These are phyloP conservation scores for Trichoderma sp. DNA, from an alignment of 2,329 filamentous ascomycete species.

Conservation along the genomic window DNA sequence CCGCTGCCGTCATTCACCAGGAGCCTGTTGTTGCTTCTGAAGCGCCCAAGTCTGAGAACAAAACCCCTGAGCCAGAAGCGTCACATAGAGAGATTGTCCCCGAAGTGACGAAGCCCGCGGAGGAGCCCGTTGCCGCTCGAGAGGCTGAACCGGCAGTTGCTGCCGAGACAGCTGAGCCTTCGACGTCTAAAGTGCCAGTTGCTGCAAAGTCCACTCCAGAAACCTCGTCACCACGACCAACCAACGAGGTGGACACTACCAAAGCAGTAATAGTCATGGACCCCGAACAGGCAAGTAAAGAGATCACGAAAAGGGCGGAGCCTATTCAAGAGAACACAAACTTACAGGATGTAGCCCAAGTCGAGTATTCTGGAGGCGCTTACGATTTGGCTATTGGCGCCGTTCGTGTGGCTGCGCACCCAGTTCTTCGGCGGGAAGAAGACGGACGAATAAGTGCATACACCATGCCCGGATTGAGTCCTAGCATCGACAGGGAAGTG, in stretches of 20 bases:
- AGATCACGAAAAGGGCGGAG: constrained; percentile 24
- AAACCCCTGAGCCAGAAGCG: constrained; percentile 10
- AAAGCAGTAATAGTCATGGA: constrained; percentile 16
- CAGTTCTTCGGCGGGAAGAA: constrained; percentile 24
- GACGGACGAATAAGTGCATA: constrained; percentile 20
- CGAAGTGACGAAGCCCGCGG: constrained; percentile 15
- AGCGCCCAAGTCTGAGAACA: constrained; percentile 16
- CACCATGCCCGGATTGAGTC: constrained; percentile 22
- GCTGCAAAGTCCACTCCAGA: not conserved
- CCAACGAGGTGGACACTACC: constrained; percentile 9
- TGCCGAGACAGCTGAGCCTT: constrained; percentile 14
- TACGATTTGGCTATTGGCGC: constrained; percentile 25
- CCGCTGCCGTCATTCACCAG: constrained; percentile 19
- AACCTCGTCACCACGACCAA: not conserved
- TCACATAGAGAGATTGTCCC: constrained; percentile 16
- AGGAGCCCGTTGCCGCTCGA: constrained; percentile 16
- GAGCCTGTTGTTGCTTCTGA: constrained; percentile 22
- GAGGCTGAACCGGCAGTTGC: constrained; percentile 9
- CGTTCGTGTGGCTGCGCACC: constrained; percentile 25
- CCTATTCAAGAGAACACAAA: constrained; percentile 23
- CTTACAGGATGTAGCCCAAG: constrained; percentile 27
- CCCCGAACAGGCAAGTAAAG: constrained; percentile 27
- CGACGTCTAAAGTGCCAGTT: constrained; percentile 4
- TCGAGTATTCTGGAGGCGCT: constrained; percentile 23
- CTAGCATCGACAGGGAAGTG: constrained; percentile 13